Base-by-base conservation (phyloP, 352 stramenopile species). In the Pythium sp. region DNA sequence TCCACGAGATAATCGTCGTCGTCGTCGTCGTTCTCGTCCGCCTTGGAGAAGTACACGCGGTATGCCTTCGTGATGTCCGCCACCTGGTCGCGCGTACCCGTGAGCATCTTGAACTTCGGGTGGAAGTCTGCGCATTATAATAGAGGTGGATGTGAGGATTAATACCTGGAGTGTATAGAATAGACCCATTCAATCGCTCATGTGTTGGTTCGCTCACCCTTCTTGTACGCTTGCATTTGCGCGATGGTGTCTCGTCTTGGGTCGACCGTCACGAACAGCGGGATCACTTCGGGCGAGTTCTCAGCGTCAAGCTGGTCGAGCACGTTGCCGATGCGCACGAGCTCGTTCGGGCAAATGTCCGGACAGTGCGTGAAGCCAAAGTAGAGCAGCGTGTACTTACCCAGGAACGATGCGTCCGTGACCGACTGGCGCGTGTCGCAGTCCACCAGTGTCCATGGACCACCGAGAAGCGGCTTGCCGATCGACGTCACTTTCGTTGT, bases 1-100 rank as follows among this genome's bases (percentile, higher is more conserved):
- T 99, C 98, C 5, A 99, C 97, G n/a, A 99, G 82, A 78, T 99
- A 99, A 74, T 99, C 97, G 64, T 99, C 97, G 76, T 99, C 97
- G 69, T 96, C 87, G 47, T 95, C 86, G 22, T 99, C 95, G 58
- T 97, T 94, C 73, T 97, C 90, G 65, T 95, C 87, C 9, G 91
- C 97, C 78, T 99, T 99, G 68, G 87, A 98, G 69, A 99, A 98
- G 85, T 99, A 99, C 6, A 99, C 98, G 66, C 98, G 92, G 79
- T 99, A 99, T 41, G 97, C 95, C 72, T 99, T 99, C 58, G 97
- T 92, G 78, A 99, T 98, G 64, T 97, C 86, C 62, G 97, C 93
- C 26, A 99, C 87, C 77, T 99, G 97, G 68, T 97, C 89, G 2
- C 94, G 95, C 47, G 96, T 98, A 58, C 92, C 92, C 47, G 90